Percentiles rank a stretch among this genome's conserved stretches.
Evolutionary conservation across 2,329 filamentous ascomycete genomes (phyloP).

Genomic region (Xylariaceae sp.): DNA sequence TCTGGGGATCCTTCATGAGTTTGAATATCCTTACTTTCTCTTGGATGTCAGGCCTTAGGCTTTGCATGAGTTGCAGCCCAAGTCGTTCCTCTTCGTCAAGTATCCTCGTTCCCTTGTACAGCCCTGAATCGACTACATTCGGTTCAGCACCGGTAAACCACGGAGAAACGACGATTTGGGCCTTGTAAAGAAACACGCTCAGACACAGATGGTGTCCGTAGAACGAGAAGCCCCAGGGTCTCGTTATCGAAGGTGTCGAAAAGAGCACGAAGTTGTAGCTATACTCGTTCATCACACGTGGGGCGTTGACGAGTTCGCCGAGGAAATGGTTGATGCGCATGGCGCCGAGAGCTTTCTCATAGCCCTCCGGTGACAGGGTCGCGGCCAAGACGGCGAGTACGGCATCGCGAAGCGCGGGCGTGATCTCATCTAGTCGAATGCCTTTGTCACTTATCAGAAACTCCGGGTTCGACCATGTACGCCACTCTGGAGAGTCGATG

Average conservation of each 20-base stretch:
- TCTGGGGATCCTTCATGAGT: constrained; percentile 58
- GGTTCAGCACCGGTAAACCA: constrained; percentile 81
- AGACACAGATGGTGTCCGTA: constrained; percentile 79
- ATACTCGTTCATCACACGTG: constrained; percentile 65
- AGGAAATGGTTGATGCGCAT: constrained; percentile 76
- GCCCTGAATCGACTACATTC: constrained; percentile 65
- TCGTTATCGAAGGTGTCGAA: constrained; percentile 52
- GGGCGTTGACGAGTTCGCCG: constrained; percentile 60
- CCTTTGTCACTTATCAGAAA: constrained; percentile 67
- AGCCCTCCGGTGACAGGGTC: constrained; percentile 66
- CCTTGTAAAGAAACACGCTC: constrained; percentile 62
- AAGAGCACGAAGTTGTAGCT: constrained; percentile 76
- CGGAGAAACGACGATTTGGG: constrained; percentile 65
- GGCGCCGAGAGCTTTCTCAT: constrained; percentile 62
- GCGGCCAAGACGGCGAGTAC: constrained; percentile 53
- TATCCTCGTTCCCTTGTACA: constrained; percentile 61
- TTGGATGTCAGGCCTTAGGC: constrained; percentile 45
- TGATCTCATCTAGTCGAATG: constrained; percentile 62
- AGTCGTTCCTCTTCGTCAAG: constrained; percentile 60
- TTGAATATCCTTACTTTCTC: constrained; percentile 53
- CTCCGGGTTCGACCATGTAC: constrained; percentile 68
- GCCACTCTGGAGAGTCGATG: constrained; percentile 68
- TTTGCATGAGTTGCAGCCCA: constrained; percentile 68
- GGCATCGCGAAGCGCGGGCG: constrained; percentile 38
- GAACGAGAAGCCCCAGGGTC: constrained; percentile 68